Evolutionary conservation across 352 stramenopile species (phyloP), one percentile per base, ranked within the genome.

Genomic region (Phytophthora parvispora): DNA sequence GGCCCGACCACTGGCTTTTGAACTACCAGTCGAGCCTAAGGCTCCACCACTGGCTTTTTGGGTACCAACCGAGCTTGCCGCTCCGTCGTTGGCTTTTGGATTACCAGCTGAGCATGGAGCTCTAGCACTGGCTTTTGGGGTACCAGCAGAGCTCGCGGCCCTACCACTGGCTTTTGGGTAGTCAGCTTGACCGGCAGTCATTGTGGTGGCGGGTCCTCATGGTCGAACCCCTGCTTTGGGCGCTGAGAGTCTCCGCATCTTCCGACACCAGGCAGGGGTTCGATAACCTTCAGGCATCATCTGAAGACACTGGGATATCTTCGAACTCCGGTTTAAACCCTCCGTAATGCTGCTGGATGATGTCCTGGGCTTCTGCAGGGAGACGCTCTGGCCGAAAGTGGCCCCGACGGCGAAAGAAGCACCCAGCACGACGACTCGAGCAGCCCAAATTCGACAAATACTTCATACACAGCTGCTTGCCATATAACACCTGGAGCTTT

Each of bases 381-480:
- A 56, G 7, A 20, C 4, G 36, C 4, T 49, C 31, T 0, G 57
- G 57, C 1, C 45, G 29, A 18, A 43, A 64, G 22, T 56, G 54
- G 5, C 57, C 57, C 15, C 45, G 18, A 8, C 24, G 12, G 2
- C 24, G 10, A n/a, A 24, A 27, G 13, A 64, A 64, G 36, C 29
- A 64, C 0, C 45, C 56, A 6, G 38, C 31, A 2, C 24, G 43
- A 12, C 31, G 28, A 16, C 42, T 55, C 0, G 56, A 45, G 29
- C 56, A 56, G 9, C 45, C 43, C 28, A 64, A 20, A 2, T 56
- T 55, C 4, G 56, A 64, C 2, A 56, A 15, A 36, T 49, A 64
- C 29, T 64, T 64, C 43, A 64, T 64, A 24, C 56, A 64, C 12
- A 64, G 45, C 12, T 1, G 42, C 29, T 64, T 54, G 3, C 32